Evolutionary conservation across 1,139 yeast species (phyloP).

Genomic region (Chernovozyma aurita): DNA sequence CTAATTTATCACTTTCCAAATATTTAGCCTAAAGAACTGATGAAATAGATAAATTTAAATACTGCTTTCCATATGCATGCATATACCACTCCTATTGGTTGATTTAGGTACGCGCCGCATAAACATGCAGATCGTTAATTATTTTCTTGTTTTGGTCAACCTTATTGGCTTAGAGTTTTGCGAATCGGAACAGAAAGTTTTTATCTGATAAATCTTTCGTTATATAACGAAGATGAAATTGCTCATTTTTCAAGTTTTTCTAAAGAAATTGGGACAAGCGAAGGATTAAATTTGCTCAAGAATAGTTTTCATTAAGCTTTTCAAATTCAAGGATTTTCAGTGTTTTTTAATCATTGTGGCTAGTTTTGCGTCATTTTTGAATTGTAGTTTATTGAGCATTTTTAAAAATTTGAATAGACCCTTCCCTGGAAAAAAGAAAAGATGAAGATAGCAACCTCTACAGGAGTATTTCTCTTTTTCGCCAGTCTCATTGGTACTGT

Average conservation of each 20-base stretch:
- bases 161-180: conserved; percentile 7
- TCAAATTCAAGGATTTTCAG: too few species aligned
- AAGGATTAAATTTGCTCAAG: conserved; percentile 1
- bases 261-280: neutral
- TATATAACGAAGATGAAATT: conserved; percentile 4
- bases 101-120: neutral
- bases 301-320: neutral
- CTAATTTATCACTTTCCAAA: too few species aligned
- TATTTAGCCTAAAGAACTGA: too few species aligned
- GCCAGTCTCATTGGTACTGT: conserved; percentile 10
- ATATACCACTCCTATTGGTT: neutral
- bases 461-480: conserved; percentile 2
- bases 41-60: conserved; percentile 1
- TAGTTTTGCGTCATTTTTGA: neutral
- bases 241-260: conserved; percentile 1
- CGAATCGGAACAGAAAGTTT: conserved; percentile 7
- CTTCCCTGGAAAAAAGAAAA: too few species aligned
- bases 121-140: neutral
- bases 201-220: conserved; percentile 7
- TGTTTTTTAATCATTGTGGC: neutral
- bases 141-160: neutral
- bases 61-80: too few species aligned
- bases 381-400: neutral
- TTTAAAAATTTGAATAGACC: neutral
- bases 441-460: neutral